These are phyloP conservation scores for Tolypocladium tropicale DNA, from an alignment of 2,329 filamentous ascomycete species.

Conservation along the genomic window DNA sequence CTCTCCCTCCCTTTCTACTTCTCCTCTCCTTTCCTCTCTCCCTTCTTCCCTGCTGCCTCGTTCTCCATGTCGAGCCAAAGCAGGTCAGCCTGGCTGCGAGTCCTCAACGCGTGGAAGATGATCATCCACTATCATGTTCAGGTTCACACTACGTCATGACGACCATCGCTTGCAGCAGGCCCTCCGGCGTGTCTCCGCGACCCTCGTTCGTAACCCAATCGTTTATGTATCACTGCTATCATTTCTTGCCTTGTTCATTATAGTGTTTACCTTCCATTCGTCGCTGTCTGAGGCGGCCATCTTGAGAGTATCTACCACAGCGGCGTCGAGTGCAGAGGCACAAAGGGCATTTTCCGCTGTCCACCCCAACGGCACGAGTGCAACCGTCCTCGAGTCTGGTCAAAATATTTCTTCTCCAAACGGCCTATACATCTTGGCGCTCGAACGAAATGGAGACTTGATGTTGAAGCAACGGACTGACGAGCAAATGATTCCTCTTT, in stretches of 20 bases:
- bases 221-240: neutral
- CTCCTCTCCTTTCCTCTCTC: no score
- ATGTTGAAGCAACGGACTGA: neutral
- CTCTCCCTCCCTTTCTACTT: no score
- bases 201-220: neutral
- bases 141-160: neutral
- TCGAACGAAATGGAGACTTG: neutral
- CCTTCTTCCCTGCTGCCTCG: no score
- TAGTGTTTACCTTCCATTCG: neutral
- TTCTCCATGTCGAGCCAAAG: no score
- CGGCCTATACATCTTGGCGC: neutral
- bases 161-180: no score
- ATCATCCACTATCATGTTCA: neutral
- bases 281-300: neutral
- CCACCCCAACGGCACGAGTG: neutral
- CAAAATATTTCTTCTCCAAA: neutral
- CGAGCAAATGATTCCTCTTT: neutral
- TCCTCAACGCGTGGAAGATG: neutral
- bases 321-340: no score
- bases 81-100: neutral
- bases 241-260: neutral
- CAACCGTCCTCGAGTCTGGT: neutral
- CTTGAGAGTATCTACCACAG: neutral
- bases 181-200: neutral
- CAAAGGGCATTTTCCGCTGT: neutral